These are phyloP conservation scores for Kokia cookei DNA, from an alignment of 441 rosid species.

Conservation along the genomic window DNA sequence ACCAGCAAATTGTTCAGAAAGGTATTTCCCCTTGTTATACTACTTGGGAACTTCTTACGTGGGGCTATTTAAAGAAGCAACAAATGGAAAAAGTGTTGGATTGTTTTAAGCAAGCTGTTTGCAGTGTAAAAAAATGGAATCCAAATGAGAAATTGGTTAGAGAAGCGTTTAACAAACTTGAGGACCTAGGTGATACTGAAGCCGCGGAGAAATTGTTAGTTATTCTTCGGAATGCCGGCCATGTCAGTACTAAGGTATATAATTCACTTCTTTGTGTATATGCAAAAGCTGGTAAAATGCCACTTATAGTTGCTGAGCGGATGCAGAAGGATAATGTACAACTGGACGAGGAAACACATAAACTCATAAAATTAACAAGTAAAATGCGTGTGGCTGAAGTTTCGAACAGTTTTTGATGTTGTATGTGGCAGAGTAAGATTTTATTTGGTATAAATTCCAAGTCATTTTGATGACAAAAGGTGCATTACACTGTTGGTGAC, in stretches of 20 bases:
- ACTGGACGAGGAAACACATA: conserved; percentile 55
- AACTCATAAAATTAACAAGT: conserved; percentile 54
- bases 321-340: conserved; percentile 65
- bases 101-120: conserved; percentile 58
- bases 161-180: conserved; percentile 43
- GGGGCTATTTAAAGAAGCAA: conserved; percentile 55
- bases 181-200: conserved; percentile 51
- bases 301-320: conserved; percentile 59
- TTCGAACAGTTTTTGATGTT: conserved; percentile 19
- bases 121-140: conserved; percentile 59
- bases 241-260: conserved; percentile 57
- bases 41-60: conserved; percentile 77
- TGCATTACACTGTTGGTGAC: background rate
- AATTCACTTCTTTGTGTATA: conserved; percentile 67
- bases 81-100: conserved; percentile 49
- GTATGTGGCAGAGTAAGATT: background rate
- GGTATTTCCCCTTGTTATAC: conserved; percentile 60
- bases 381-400: conserved; percentile 57
- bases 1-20: conserved; percentile 42
- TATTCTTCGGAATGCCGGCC: conserved; percentile 53
- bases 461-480: background rate
- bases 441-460: background rate
- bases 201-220: conserved; percentile 63
- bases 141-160: conserved; percentile 45
- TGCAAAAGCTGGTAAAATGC: conserved; percentile 74